Evolutionary conservation across 1,284 basidiomycete species (phyloP), one percentile per base, ranked within the genome.

Genomic region (Ustilago hordei): DNA sequence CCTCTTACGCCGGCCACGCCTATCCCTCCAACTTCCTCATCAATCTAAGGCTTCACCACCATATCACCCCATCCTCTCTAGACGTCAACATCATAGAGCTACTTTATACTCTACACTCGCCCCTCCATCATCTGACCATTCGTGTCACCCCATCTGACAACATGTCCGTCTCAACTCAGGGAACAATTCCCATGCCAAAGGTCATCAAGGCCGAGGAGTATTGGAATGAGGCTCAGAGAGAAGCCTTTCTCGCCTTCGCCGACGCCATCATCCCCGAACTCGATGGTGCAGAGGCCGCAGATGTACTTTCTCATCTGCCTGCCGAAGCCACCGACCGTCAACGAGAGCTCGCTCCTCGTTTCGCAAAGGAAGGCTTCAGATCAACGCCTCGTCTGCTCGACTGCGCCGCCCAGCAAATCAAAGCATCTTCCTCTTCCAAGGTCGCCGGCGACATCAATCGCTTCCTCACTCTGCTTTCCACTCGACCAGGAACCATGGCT

Each of bases 201-300:
- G n/a, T 69, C 35, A 68, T 71, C 34, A 75, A 78, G 64, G 80
- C 80, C 7, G 69, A 73, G 13, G 78, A 78, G 8, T 60, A 69
- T 13, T 81, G 79, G 79, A 69, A 47, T 12, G 47, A 64, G 0
- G 64, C 54, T 23, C 81, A 82, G 61, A 47, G 68, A 32, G 61
- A 80, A 45, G 81, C 77, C 2, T 64, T 85, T 58, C 63, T 69
- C 12, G 83, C 84, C 48, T 64, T 86, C n/a, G 82, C 76, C n/a
- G 80, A 85, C 52, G 75, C 80, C 43, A 68, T 84, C 45, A 70
- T 86, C 2, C 83, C 82, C 1, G 56, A 78, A 34, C 76, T 85
- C 35, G 69, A 79, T 11, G 80, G 71, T 31, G 64, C 60, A 4
- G 83, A 84, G 32, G 75, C 75, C 12, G 81, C 80, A 13, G 43